Evolutionary conservation across 495 filamentous ascomycete species (phyloP), one percentile per base, ranked within the genome.

Genomic region (Astrothelium macrocarpum): DNA sequence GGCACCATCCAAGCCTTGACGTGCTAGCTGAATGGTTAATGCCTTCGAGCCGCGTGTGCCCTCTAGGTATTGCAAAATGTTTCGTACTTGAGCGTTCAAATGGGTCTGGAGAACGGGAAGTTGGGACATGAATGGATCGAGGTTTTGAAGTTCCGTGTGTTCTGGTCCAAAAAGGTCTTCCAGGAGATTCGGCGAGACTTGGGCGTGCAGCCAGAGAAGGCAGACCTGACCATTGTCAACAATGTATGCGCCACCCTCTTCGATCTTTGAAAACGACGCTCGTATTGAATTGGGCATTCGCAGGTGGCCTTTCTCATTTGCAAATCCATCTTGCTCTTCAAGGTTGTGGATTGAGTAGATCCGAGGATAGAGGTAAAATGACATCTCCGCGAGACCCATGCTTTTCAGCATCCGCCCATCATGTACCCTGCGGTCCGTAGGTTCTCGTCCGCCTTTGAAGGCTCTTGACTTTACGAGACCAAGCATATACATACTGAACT

Each of bases 401-500:
- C 86, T 84, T 64, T 90, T 87, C 66, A 99, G 83, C 81, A 95
- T 85, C 53, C 93, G 86, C 84, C 93, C 87, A 65, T 96, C 91
- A 72, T 97, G 87, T 14, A 91, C 87, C 66, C 94, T 82, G 53
- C 95, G 87, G 75, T 99, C 94, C 32, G 88, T 87, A n/a, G 90
- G 85, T 75, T 97, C 95, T 65, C 84, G 84, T 62, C 95, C 93
- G 59, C 83, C 90, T 77, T 97, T 97, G 79, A 97, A 90, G 32
- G 93, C 90, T 61, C 94, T 85, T 29, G 85, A 93, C 74, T 97
- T 99, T 65, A 96, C 74, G 68, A 99, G 75, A 61, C 88, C 86
- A n/a, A 99, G 84, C 76, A 95, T 91, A 75, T 91, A 97, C 93
- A 99, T 96, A 60, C 86, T 85, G 71, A 97, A 94, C 69, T 99